Percentiles rank a stretch among this genome's conserved stretches.
Evolutionary conservation across 2,329 filamentous ascomycete genomes (phyloP).

Genomic region (Diplodia mutila): DNA sequence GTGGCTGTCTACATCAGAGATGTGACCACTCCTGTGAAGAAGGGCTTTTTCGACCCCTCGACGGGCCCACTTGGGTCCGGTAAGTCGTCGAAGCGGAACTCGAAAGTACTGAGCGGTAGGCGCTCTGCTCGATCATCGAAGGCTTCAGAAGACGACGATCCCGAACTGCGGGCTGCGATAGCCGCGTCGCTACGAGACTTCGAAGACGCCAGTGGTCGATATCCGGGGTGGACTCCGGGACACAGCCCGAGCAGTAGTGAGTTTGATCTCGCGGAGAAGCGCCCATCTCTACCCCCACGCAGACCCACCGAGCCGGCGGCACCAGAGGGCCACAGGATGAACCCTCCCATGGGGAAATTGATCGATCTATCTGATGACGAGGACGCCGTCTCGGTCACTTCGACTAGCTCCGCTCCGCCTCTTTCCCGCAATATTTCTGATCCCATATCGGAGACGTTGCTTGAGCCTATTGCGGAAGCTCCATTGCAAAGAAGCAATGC

Average conservation of each 20-base stretch:
- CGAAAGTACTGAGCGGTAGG: conserved; percentile 24
- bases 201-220: conserved; percentile 41
- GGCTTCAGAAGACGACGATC: conserved; percentile 49
- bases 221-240: conserved; percentile 35
- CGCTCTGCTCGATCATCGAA: conserved; percentile 28
- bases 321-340: conserved; percentile 32
- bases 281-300: conserved; percentile 44
- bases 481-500: conserved; percentile 29
- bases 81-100: conserved; percentile 31
- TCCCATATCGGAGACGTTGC: conserved; percentile 29
- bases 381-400: conserved; percentile 24
- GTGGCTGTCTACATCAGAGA: conserved; percentile 92
- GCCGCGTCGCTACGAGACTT: conserved; percentile 52
- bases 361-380: conserved; percentile 55
- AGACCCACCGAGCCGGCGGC: conserved; percentile 34
- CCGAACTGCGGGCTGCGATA: conserved; percentile 53
- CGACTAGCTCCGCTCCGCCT: conserved; percentile 29
- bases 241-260: conserved; percentile 40
- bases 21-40: conserved; percentile 77
- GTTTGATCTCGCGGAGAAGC: conserved; percentile 38
- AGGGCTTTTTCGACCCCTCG: conserved; percentile 77
- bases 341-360: conserved; percentile 41
- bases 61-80: conserved; percentile 43
- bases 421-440: conserved; percentile 36
- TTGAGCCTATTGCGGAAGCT: conserved; percentile 28